phyloP scores from a whole-genome alignment of 2,329 filamentous ascomycete species.

The Coleophoma cylindrospora region DNA sequence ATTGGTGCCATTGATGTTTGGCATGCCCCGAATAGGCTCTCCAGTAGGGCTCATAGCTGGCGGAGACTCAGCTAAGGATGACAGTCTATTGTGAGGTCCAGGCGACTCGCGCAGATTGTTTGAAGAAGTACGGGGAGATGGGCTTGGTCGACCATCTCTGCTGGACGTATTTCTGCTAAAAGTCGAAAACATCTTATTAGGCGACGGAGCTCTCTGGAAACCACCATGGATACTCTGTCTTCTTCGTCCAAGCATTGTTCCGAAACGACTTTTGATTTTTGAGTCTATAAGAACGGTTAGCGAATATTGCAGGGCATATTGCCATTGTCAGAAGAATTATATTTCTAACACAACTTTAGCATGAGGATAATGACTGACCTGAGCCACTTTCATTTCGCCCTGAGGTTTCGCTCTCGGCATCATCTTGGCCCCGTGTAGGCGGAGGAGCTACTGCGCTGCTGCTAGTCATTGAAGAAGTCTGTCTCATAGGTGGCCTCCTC shows the following conservation, averaged over 20 bases:
- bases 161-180: slow-evolving; percentile 59
- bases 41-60: slow-evolving; percentile 22
- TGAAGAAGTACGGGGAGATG: slow-evolving; percentile 53
- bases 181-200: slow-evolving; percentile 45
- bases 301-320: slow-evolving; percentile 10
- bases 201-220: slow-evolving; percentile 47
- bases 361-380: slow-evolving; percentile 1
- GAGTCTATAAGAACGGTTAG: slow-evolving; percentile 37
- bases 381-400: not conserved
- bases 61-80: slow-evolving; percentile 53
- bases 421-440: slow-evolving; percentile 5
- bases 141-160: slow-evolving; percentile 44
- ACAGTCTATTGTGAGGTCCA: slow-evolving; percentile 38
- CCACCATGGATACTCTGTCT: slow-evolving; percentile 63
- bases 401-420: slow-evolving; percentile 5
- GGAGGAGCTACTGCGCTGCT: slow-evolving; percentile 14
- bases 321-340: slow-evolving; percentile 14
- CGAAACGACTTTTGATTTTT: slow-evolving; percentile 57
- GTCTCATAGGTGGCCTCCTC: slow-evolving; percentile 14
- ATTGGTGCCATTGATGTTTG: slow-evolving; percentile 17
- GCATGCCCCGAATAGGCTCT: not conserved
- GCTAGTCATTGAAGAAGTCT: slow-evolving; percentile 19
- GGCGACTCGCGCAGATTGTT: slow-evolving; percentile 51
- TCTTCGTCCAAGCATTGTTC: slow-evolving; percentile 63
- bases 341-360: not conserved